Conservation (phyloP, 2,329 filamentous ascomycete species). For the Ophiostoma fasciatum region DNA sequence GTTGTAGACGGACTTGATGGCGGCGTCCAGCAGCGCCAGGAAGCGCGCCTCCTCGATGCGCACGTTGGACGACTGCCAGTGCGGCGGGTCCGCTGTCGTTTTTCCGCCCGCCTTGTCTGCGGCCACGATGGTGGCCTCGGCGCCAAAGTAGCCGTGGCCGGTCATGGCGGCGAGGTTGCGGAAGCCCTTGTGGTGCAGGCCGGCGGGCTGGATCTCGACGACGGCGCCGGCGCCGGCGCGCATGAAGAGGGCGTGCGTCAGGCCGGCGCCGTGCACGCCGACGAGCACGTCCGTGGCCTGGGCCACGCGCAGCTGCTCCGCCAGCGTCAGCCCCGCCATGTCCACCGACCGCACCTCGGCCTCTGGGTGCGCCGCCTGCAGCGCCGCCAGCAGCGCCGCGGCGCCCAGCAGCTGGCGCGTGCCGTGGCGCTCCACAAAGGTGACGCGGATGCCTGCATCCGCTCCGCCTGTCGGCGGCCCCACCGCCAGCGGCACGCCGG, state of each 20-base stretch:
- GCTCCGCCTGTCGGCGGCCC: background rate
- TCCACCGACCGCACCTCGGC: slow-evolving; percentile 21
- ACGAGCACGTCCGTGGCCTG: slow-evolving; percentile 25
- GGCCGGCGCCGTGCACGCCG: slow-evolving; percentile 27
- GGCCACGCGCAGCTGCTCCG: slow-evolving; percentile 20
- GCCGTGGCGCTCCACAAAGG: slow-evolving; percentile 21
- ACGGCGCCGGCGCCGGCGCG: slow-evolving; percentile 18
- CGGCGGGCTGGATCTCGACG: slow-evolving; percentile 26
- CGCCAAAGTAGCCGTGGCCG: slow-evolving; percentile 22
- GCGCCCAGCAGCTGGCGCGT: slow-evolving; percentile 18
- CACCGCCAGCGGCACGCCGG: slow-evolving; percentile 7
- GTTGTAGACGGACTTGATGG: slow-evolving; percentile 7
- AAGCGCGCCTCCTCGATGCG: slow-evolving; percentile 2
- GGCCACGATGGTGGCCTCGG: slow-evolving; percentile 14
- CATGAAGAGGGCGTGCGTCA: slow-evolving; percentile 28
- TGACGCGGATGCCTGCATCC: slow-evolving; percentile 15
- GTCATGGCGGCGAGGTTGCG: slow-evolving; percentile 25
- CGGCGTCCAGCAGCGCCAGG: slow-evolving; percentile 3
- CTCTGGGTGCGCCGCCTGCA: slow-evolving; percentile 14
- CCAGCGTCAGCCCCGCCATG: slow-evolving; percentile 22
- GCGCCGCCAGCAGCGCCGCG: slow-evolving; percentile 15
- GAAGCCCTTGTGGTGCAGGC: slow-evolving; percentile 23
- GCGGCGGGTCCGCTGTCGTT: background rate
- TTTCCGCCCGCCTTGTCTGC: background rate
- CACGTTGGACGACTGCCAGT: slow-evolving; percentile 4